Percentiles rank a stretch among this genome's conserved stretches.
phyloP scores from a whole-genome alignment of 2,329 filamentous ascomycete species.

The Botrytis medusae region DNA sequence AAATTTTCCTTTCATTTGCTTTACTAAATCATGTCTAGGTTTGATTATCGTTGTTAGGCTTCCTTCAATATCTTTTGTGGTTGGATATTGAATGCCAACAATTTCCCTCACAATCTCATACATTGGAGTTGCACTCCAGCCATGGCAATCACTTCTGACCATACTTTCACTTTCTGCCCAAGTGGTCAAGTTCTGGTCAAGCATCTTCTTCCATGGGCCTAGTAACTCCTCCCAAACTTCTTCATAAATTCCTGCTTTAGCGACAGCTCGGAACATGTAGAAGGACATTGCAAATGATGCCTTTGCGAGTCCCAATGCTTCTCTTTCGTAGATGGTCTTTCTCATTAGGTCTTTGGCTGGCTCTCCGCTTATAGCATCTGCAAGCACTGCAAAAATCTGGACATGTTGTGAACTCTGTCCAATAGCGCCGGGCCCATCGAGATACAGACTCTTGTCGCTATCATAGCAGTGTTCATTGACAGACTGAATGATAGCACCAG shows the following conservation, averaged over 20 bases:
- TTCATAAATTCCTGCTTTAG: neutral
- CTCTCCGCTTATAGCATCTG: neutral
- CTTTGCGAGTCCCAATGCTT: neutral
- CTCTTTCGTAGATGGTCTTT: neutral
- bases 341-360: neutral
- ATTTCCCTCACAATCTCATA: slow-evolving; percentile 11
- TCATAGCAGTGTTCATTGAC: slow-evolving; percentile 10
- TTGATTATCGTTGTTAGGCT: neutral
- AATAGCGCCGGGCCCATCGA: neutral
- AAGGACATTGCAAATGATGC: slow-evolving; percentile 4
- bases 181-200: slow-evolving; percentile 8
- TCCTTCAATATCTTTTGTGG: neutral
- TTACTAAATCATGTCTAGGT: neutral
- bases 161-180: slow-evolving; percentile 14
- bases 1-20: neutral
- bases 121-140: slow-evolving; percentile 12
- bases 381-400: slow-evolving; percentile 4
- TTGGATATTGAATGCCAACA: neutral
- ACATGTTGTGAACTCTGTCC: neutral
- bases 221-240: slow-evolving; percentile 4
- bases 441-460: neutral
- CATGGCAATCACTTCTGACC: slow-evolving; percentile 9
- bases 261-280: slow-evolving; percentile 3
- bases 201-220: neutral
- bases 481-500: neutral